Evolutionary conservation across 495 filamentous ascomycete species (phyloP), one percentile per base, ranked within the genome.

Genomic region (Neurospora sp.): DNA sequence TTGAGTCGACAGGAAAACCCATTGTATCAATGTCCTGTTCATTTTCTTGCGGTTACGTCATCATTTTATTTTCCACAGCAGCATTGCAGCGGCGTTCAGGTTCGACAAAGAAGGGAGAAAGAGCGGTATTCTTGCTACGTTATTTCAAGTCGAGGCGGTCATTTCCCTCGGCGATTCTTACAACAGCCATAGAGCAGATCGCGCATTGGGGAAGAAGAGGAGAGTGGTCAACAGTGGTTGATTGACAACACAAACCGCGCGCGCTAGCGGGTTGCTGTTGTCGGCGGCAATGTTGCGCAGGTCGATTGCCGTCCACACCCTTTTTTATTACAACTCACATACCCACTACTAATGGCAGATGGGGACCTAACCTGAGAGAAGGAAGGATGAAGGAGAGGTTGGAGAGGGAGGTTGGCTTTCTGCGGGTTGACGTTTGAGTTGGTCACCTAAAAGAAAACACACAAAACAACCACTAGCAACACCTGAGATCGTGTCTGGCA

Each of bases 11-110:
- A 35, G 53, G 53, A 8, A 65, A 35, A 35, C 4, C 72, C 65
- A 53, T 70, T 84, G 82, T 83, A 82, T 78, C 79, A 83, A 79
- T 79, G 76, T 74, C 31, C 74, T 79, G 76, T 78, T 68, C 73
- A 74, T 74, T 69, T 35, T 72, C 35, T 73, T 37, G 53, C 53
- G 53, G 53, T 65, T 35, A 35, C 27, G 22, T 65, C 53, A 65
- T 53, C 27, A 53, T 72, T 72, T 70, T 74, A 73, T 20, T 38
- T 68, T 70, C 68, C 53, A 61, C 70, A 70, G 72, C 77, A 83
- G 86, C 87, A 88, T 88, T 85, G 86, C 86, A 87, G 75, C 81
- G 86, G 87, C 87, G 86, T 86, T 76, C 70, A 77, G 79, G 73
- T 71, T 76, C 70, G 74, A 73, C 72, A 69, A 72, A 74, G 77